These are phyloP conservation scores for Linderniella brevidens DNA, from an alignment of 257 asterid genomes.

Conservation along the genomic window DNA sequence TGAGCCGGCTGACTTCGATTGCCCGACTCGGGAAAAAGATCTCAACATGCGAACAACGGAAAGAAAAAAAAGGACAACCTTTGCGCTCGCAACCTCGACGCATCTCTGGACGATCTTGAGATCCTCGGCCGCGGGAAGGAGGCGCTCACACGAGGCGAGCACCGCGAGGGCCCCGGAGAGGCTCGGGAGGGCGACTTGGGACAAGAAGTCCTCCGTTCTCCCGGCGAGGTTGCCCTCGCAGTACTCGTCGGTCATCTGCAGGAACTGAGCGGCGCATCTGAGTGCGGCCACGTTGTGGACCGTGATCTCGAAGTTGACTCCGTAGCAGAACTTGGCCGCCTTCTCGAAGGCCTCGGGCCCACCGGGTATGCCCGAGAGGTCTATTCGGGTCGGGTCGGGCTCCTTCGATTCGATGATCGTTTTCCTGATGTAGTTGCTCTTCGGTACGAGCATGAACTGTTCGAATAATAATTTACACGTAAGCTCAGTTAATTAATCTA, in stretches of 20 bases:
- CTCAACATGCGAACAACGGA: no score
- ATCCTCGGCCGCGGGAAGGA: slow-evolving; percentile 72
- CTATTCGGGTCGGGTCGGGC: slow-evolving; percentile 39
- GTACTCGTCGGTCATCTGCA: slow-evolving; percentile 77
- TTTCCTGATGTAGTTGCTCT: slow-evolving; percentile 74
- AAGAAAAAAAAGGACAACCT: no score
- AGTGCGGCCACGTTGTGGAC: slow-evolving; percentile 85
- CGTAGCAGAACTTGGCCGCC: slow-evolving; percentile 87
- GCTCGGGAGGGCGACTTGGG: slow-evolving; percentile 69
- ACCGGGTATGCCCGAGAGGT: slow-evolving; percentile 69
- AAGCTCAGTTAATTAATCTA: background rate
- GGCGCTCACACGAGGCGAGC: slow-evolving; percentile 68
- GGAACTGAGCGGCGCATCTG: slow-evolving; percentile 77
- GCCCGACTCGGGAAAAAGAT: no score
- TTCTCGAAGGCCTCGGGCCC: slow-evolving; percentile 86
- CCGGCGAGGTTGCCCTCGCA: slow-evolving; percentile 62
- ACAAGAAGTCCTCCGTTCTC: slow-evolving; percentile 68
- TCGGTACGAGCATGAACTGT: slow-evolving; percentile 90
- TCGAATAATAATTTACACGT: slow-evolving; percentile 4
- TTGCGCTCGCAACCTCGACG: slow-evolving; percentile 70
- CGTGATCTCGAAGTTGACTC: slow-evolving; percentile 90
- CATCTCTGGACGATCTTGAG: slow-evolving; percentile 58
- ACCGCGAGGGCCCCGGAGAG: slow-evolving; percentile 76
- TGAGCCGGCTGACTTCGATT: no score
- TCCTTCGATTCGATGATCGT: slow-evolving; percentile 53